Conservation (phyloP, 805 yeast genomes). For the Lipomyces chichibuensis region DNA sequence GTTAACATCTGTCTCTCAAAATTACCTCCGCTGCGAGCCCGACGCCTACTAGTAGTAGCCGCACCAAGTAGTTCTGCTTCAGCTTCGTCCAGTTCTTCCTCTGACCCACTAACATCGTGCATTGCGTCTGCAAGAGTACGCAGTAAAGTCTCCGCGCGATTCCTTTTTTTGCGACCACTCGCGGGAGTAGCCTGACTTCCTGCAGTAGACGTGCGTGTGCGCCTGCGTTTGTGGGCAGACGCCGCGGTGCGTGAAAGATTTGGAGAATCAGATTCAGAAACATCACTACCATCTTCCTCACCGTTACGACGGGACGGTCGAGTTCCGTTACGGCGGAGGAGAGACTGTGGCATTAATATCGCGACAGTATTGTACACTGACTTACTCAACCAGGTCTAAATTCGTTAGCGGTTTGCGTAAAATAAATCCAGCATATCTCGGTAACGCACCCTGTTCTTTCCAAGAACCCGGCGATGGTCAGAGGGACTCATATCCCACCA, state of each 20-base stretch:
- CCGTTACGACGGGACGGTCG: conserved; percentile 23
- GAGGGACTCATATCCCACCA: conserved; percentile 34
- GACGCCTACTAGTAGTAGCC: background rate
- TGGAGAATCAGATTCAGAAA: conserved; percentile 17
- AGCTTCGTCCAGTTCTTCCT: conserved; percentile 4
- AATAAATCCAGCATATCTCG: background rate
- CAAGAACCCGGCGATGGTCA: conserved; percentile 32
- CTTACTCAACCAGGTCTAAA: conserved; percentile 26
- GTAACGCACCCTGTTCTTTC: conserved; percentile 25
- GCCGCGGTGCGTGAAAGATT: background rate
- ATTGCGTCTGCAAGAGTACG: conserved; percentile 11
- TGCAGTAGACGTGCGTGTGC: conserved; percentile 1
- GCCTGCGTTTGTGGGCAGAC: background rate
- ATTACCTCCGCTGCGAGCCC: background rate
- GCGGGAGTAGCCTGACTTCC: background rate
- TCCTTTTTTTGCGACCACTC: background rate
- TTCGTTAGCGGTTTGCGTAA: background rate
- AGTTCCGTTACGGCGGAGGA: conserved; percentile 30
- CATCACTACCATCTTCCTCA: conserved; percentile 16
- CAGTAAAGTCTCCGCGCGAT: conserved; percentile 8
- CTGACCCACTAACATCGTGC: conserved; percentile 2
- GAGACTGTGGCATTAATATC: conserved; percentile 24
- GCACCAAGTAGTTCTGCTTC: conserved; percentile 1
- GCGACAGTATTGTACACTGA: conserved; percentile 25
- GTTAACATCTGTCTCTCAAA: conserved; percentile 29